These are phyloP conservation scores for Microthlaspi erraticum DNA, from an alignment of 345 rosid species.

Conservation along the genomic window DNA sequence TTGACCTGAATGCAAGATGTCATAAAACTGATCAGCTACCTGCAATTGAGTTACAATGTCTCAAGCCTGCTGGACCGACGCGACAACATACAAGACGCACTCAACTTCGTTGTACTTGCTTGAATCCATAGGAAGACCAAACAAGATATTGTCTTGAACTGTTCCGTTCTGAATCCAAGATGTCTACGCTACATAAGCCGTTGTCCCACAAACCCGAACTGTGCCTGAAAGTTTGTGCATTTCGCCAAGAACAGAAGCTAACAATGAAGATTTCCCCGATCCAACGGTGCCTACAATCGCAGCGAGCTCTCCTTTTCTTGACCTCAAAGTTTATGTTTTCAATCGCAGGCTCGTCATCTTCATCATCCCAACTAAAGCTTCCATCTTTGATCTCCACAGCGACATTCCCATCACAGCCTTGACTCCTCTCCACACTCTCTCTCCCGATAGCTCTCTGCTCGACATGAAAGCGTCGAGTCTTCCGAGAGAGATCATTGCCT, in stretches of 20 bases:
- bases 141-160: conserved; percentile 83
- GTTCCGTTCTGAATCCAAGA: conserved; percentile 98
- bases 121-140: conserved; percentile 78
- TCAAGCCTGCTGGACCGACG: conserved; percentile 17
- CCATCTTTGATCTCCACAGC: conserved; percentile 80
- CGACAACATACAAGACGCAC: conserved; percentile 5
- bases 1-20: conserved; percentile 83
- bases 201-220: conserved; percentile 80
- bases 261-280: conserved; percentile 87
- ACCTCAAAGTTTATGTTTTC: conserved; percentile 66
- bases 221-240: conserved; percentile 88
- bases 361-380: conserved; percentile 86
- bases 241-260: conserved; percentile 89
- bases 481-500: conserved; percentile 85
- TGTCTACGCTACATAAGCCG: conserved; percentile 93
- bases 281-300: conserved; percentile 96
- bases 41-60: conserved; percentile 48
- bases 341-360: conserved; percentile 70
- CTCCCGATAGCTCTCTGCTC: conserved; percentile 68
- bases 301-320: conserved; percentile 78
- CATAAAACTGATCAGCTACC: conserved; percentile 94
- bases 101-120: conserved; percentile 65
- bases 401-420: conserved; percentile 58
- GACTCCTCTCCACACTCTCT: conserved; percentile 64
- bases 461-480: conserved; percentile 81